Percentiles rank a stretch among this genome's conserved stretches.
Conservation (phyloP, 352 stramenopile species). For the Pythium guiyangense region DNA sequence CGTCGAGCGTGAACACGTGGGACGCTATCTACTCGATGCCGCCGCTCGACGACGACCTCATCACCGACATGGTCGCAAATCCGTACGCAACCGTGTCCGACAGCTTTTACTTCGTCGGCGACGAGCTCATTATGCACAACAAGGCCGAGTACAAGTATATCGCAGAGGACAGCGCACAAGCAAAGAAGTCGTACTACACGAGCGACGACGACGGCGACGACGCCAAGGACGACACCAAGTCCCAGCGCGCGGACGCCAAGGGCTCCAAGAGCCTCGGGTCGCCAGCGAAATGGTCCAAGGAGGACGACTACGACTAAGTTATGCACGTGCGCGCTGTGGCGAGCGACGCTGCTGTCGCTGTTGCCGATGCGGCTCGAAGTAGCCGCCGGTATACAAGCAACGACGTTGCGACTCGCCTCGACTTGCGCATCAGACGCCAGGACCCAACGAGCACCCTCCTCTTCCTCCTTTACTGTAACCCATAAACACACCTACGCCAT, state of each 20-base stretch:
- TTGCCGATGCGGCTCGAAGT: no score
- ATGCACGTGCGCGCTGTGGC: background rate
- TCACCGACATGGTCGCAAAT: constrained; percentile 92
- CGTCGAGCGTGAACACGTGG: constrained; percentile 94
- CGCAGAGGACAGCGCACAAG: constrained; percentile 84
- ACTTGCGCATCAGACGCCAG: background rate
- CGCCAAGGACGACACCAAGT: constrained; percentile 43
- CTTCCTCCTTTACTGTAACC: background rate
- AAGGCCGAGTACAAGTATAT: constrained; percentile 94
- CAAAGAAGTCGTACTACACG: constrained; percentile 90
- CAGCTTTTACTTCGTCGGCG: constrained; percentile 96
- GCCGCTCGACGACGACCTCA: constrained; percentile 90
- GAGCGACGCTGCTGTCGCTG: no score
- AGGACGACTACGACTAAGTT: constrained; percentile 87
- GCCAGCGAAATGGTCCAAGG: constrained; percentile 86
- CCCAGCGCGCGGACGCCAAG: constrained; percentile 54
- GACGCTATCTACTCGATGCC: constrained; percentile 93
- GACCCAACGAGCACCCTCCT: background rate
- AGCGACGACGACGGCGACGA: constrained; percentile 74
- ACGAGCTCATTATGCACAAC: constrained; percentile 97
- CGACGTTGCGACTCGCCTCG: background rate
- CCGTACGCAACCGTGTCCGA: constrained; percentile 93
- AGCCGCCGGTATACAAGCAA: no score
- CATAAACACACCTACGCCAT: background rate
- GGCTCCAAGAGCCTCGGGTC: constrained; percentile 25